These are phyloP conservation scores for Rhodamnia argentea DNA, from an alignment of 345 rosid species.

Conservation along the genomic window DNA sequence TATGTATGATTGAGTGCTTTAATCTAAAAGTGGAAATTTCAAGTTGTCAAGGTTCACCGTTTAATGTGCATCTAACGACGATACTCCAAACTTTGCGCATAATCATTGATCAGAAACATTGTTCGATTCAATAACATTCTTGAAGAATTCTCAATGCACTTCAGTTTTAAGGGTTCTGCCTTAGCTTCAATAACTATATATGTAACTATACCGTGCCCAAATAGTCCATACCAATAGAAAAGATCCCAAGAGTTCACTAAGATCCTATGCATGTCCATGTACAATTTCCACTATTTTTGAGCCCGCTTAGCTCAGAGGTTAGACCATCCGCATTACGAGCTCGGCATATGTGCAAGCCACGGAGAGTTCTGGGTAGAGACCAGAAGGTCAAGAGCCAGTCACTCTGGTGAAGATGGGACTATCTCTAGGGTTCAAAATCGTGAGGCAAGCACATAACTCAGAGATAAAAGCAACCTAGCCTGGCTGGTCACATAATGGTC, in stretches of 20 bases:
- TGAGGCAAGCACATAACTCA: not conserved
- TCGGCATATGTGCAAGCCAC: not conserved
- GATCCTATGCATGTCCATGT: too few species aligned
- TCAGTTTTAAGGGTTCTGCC: not conserved
- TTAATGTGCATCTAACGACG: not conserved
- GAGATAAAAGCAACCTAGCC: not conserved
- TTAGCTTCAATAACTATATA: not conserved
- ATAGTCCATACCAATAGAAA: too few species aligned
- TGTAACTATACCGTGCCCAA: not conserved
- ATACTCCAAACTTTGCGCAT: not conserved
- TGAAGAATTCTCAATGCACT: not conserved
- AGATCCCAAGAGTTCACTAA: too few species aligned
- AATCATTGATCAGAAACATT: not conserved
- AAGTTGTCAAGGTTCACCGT: not conserved
- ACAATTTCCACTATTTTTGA: too few species aligned
- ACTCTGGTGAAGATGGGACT: not conserved
- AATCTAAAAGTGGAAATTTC: not conserved
- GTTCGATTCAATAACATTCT: not conserved
- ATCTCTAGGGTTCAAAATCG: not conserved
- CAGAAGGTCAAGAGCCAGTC: not conserved
- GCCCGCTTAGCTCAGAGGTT: too few species aligned
- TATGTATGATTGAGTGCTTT: not conserved
- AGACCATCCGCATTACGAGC: too few species aligned
- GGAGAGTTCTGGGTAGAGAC: not conserved
- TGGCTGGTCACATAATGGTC: not conserved